phyloP scores from a whole-genome alignment of 2,329 filamentous ascomycete species.

The Aspergillus calidoustus region DNA sequence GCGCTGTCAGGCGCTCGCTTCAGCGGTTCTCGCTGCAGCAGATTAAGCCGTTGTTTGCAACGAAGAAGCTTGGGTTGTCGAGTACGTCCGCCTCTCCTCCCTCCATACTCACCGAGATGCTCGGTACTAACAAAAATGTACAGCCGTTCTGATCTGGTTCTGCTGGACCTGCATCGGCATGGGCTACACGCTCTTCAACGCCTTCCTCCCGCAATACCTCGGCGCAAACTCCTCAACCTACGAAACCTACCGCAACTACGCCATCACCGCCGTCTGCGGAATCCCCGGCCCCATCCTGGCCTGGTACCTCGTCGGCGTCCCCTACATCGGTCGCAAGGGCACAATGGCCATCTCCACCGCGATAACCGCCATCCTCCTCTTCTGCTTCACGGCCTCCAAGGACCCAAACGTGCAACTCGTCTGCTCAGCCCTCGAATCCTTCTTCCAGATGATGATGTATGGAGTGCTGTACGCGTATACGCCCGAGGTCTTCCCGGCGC shows the following conservation, averaged over 20 bases:
- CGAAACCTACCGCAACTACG: slow-evolving; percentile 74
- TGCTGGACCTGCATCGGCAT: slow-evolving; percentile 83
- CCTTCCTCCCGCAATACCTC: slow-evolving; percentile 84
- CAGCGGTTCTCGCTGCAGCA: slow-evolving; percentile 69
- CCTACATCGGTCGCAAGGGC: slow-evolving; percentile 63
- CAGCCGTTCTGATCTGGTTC: slow-evolving; percentile 67
- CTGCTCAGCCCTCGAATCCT: slow-evolving; percentile 58
- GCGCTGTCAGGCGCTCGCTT: slow-evolving; percentile 63
- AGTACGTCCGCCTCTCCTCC: slow-evolving; percentile 38
- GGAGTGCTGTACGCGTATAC: slow-evolving; percentile 63
- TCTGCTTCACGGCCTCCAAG: slow-evolving; percentile 58
- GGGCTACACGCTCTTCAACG: slow-evolving; percentile 86
- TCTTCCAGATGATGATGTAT: slow-evolving; percentile 63
- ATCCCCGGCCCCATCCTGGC: slow-evolving; percentile 77
- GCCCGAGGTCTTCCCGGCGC: slow-evolving; percentile 61
- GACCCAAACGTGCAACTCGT: slow-evolving; percentile 55
- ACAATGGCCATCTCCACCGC: slow-evolving; percentile 59
- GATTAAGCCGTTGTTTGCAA: slow-evolving; percentile 65
- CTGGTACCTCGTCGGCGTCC: slow-evolving; percentile 72
- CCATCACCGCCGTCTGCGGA: slow-evolving; percentile 76
- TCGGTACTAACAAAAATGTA: too few species aligned
- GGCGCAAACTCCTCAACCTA: slow-evolving; percentile 40
- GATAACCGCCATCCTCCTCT: slow-evolving; percentile 58
- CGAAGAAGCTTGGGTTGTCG: slow-evolving; percentile 52
- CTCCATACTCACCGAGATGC: too few species aligned